Evolutionary conservation across 768 basidiomycete genomes (phyloP).

Genomic region (Gloeopeniophorella convolvens): DNA sequence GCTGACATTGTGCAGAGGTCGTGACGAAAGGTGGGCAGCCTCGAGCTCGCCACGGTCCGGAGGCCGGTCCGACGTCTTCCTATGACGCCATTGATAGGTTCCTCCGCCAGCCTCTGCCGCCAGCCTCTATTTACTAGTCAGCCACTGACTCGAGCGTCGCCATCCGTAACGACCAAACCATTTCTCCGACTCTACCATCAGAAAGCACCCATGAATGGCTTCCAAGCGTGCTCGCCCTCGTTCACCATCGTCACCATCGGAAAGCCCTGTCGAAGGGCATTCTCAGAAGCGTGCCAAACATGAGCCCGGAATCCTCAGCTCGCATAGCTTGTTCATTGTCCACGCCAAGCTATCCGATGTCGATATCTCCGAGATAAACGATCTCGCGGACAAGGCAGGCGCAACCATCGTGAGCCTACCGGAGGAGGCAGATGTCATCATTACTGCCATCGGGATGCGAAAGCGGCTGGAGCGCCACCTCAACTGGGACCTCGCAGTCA

Average conservation of each 20-base stretch:
- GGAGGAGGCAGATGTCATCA: slow-evolving; percentile 53
- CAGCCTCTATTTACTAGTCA: no score
- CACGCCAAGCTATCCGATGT: slow-evolving; percentile 25
- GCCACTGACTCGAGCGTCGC: no score
- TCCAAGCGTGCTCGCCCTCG: slow-evolving; percentile 2
- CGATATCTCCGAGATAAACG: slow-evolving; percentile 25
- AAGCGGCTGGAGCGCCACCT: slow-evolving; percentile 67
- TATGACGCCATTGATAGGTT: no score
- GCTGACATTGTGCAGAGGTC: no score
- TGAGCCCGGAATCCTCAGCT: slow-evolving; percentile 10
- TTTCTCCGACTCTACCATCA: no score
- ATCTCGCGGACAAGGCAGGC: slow-evolving; percentile 26
- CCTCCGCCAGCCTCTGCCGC: no score
- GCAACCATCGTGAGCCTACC: slow-evolving; percentile 33
- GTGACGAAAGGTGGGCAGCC: no score
- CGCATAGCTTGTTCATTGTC: slow-evolving; percentile 10
- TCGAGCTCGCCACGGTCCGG: no score
- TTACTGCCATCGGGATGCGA: slow-evolving; percentile 62
- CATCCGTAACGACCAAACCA: no score
- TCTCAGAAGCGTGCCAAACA: not conserved
- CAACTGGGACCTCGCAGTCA: slow-evolving; percentile 56
- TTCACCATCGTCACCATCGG: not conserved
- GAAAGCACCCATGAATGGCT: slow-evolving; percentile 7
- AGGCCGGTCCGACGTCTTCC: no score
- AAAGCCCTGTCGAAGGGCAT: not conserved